Percentiles rank a stretch among this genome's conserved stretches.
Evolutionary conservation across 331 rosid species (phyloP).

Genomic region (Arachis monticola): DNA sequence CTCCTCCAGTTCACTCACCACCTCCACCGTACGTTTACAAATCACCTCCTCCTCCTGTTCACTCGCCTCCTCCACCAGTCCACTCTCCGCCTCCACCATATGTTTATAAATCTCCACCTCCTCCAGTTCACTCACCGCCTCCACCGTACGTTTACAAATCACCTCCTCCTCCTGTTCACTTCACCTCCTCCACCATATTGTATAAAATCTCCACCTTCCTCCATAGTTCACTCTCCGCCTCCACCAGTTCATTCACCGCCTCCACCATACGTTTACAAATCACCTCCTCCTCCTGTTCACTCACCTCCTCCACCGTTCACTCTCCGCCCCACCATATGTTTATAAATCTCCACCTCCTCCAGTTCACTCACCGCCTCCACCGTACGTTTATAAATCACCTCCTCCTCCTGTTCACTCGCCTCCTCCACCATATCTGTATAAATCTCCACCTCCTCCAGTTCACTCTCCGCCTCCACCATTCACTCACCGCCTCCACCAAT

Average conservation of each 20-base stretch:
- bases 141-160: conserved; percentile 1
- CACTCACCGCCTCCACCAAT: background rate
- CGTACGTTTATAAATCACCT: background rate
- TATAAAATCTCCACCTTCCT: background rate
- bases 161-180: conserved; percentile 12
- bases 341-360: conserved; percentile 14
- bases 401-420: conserved; percentile 9
- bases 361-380: background rate
- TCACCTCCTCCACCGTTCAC: background rate
- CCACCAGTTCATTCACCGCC: background rate
- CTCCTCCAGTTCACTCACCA: background rate
- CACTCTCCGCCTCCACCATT: too few relatives aligned
- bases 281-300: background rate
- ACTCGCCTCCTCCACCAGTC: background rate
- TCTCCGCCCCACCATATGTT: conserved; percentile 10
- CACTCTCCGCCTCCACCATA: background rate
- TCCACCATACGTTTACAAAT: background rate
- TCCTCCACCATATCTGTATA: background rate
- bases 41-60: background rate
- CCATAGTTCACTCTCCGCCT: background rate
- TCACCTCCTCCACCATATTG: background rate
- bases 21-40: conserved; percentile 11
- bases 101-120: conserved; percentile 10
- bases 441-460: background rate
- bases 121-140: background rate